Evolutionary conservation across 768 basidiomycete genomes (phyloP), one percentile per base, ranked within the genome.

Genomic region (Atractiella rhizophila): DNA sequence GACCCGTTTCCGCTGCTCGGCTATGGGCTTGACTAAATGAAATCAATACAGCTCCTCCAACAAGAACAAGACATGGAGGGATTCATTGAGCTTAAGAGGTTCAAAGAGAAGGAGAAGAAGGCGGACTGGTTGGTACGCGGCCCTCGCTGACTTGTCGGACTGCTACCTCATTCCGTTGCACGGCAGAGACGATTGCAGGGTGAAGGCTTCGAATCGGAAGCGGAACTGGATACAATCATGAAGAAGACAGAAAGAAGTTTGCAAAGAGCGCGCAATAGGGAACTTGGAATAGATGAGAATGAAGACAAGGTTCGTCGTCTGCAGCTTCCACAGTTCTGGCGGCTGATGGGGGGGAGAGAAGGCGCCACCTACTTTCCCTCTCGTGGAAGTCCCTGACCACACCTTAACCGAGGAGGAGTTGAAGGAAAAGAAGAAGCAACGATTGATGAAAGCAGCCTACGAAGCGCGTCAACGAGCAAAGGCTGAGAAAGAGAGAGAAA

Each of bases 391-490:
- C 2, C 83, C 85, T 0, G 91, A 98, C 58, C 73, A 69, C 5
- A 77, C 88, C 44, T 75, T 85, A 47, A 46, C 81, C 51, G 86
- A 96, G 54, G 85, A 88, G 29, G 68, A 73, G 20, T 56, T 94
- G 27, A 94, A 80, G 56, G 91, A 98, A 59, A 98, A 96, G 63
- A 74, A 73, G 53, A 79, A 76, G 53, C 91, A 98, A 56, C 76
- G 73, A 49, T 65, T 96, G 25, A 63, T 86, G 62, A 96, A 91
- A 57, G 82, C 85, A 0, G 81, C 80, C 1, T 85, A 75, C 57
- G 88, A 96, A 43, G 82, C 86, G 0, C 74, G 91, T 18, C 69
- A 72, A 26, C 73, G 81, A 1, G 70, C 71, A 0, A 69, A 76
- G 50, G 71, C 72, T 23, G 88, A 94, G 58, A 91, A 91, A 51